phyloP scores from a whole-genome alignment of 2,329 filamentous ascomycete genomes.

The Cladosporium sp. region DNA sequence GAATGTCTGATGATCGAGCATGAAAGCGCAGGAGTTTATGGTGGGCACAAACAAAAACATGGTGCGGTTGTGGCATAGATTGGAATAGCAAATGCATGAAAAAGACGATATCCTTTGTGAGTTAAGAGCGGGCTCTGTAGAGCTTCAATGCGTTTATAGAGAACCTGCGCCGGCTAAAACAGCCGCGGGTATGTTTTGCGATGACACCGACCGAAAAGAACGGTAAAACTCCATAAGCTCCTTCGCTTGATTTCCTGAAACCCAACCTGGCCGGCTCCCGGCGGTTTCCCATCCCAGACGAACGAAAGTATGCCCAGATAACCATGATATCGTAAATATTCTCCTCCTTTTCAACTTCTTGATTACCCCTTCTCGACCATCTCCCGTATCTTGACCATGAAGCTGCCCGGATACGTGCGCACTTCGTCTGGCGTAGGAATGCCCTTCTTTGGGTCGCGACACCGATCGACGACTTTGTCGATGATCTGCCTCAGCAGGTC shows the following conservation, averaged over 20 bases:
- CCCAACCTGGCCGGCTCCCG: slow-evolving; percentile 1
- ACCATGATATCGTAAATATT: slow-evolving; percentile 8
- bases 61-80: not conserved
- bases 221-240: slow-evolving; percentile 3
- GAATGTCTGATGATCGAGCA: not conserved
- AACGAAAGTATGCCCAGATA: slow-evolving; percentile 2
- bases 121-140: not conserved
- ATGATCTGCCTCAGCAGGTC: slow-evolving; percentile 56
- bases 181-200: slow-evolving; percentile 1
- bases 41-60: not conserved
- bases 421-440: slow-evolving; percentile 53
- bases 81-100: not conserved
- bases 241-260: slow-evolving; percentile 4
- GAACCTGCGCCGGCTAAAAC: not conserved
- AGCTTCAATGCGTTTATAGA: not conserved
- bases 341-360: not conserved
- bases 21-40: not conserved
- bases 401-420: slow-evolving; percentile 39
- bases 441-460: slow-evolving; percentile 45
- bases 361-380: slow-evolving; percentile 30
- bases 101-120: not conserved
- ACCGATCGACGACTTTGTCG: slow-evolving; percentile 54
- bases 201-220: not conserved
- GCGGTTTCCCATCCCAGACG: not conserved
- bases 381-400: slow-evolving; percentile 42